Conservation (phyloP, 106 monocot species). For the Dactylorhiza incarnata region DNA sequence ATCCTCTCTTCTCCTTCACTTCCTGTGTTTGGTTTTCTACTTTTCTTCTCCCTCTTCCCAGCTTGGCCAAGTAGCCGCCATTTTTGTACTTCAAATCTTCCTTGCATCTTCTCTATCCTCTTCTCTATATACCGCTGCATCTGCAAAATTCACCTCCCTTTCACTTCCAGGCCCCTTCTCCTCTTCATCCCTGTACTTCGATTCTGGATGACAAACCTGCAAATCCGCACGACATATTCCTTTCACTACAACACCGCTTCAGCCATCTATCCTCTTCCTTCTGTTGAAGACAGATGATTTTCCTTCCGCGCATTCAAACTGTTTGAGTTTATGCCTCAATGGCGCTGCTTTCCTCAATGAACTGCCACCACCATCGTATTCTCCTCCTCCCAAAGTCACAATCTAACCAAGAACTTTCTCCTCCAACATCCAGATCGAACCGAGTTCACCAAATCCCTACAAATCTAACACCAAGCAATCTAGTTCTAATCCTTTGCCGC, state of each 20-base stretch:
- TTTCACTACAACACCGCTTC: not conserved
- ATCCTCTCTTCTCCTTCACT: not conserved
- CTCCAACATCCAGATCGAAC: constrained; percentile 4
- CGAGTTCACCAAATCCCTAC: constrained; percentile 29
- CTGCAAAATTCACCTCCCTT: not conserved
- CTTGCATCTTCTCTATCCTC: not conserved
- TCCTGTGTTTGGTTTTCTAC: not conserved
- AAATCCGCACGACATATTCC: not conserved
- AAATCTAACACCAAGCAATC: constrained; percentile 46
- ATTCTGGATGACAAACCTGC: not conserved
- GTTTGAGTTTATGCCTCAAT: constrained; percentile 46
- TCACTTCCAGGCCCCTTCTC: not conserved
- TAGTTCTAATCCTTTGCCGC: constrained; percentile 44
- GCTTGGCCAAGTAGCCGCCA: not conserved
- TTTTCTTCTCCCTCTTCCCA: not conserved
- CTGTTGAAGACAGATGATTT: not conserved
- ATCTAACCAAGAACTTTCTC: constrained; percentile 7
- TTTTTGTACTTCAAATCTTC: not conserved
- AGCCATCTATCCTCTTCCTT: not conserved
- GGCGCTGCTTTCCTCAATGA: constrained; percentile 33
- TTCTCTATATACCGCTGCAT: not conserved
- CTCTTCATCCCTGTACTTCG: not conserved
- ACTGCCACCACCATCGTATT: constrained; percentile 16
- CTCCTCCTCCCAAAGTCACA: not conserved
- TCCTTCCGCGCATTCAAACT: not conserved